A percentile compares a stretch with the other conserved stretches of the same genome.
These are phyloP conservation scores for Fusarium hostae DNA, from an alignment of 2,329 filamentous ascomycete species.

Conservation along the genomic window DNA sequence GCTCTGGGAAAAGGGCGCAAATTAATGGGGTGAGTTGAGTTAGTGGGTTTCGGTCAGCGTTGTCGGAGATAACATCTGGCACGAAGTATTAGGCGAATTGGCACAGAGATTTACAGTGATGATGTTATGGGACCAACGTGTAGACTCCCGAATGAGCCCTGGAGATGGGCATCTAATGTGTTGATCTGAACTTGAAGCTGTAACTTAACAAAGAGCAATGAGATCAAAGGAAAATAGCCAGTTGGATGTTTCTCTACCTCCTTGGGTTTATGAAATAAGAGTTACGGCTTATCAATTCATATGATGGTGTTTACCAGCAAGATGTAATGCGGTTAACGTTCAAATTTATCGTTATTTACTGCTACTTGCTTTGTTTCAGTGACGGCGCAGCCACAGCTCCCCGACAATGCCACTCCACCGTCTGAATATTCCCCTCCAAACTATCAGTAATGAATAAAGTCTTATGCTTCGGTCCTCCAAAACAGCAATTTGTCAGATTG, in stretches of 20 bases:
- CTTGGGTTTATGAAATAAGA: rapidly evolving
- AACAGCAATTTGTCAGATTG: constrained; percentile 56
- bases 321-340: rapidly evolving
- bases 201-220: too few relatives aligned
- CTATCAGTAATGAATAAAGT: constrained; percentile 56
- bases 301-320: not conserved
- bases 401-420: constrained; percentile 48
- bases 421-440: constrained; percentile 51
- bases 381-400: constrained; percentile 31
- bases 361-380: not conserved
- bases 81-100: not conserved
- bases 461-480: constrained; percentile 51
- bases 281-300: not conserved
- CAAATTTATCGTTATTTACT: not conserved
- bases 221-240: too few relatives aligned
- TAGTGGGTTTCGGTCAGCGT: too few relatives aligned
- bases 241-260: too few relatives aligned
- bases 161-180: not conserved
- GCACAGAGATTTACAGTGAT: not conserved
- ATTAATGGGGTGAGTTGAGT: too few relatives aligned
- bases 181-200: too few relatives aligned
- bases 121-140: not conserved
- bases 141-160: not conserved
- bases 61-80: not conserved
- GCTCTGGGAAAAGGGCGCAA: too few relatives aligned